Conservation (phyloP, 768 basidiomycete genomes). For the Tubosaeta sp. region DNA sequence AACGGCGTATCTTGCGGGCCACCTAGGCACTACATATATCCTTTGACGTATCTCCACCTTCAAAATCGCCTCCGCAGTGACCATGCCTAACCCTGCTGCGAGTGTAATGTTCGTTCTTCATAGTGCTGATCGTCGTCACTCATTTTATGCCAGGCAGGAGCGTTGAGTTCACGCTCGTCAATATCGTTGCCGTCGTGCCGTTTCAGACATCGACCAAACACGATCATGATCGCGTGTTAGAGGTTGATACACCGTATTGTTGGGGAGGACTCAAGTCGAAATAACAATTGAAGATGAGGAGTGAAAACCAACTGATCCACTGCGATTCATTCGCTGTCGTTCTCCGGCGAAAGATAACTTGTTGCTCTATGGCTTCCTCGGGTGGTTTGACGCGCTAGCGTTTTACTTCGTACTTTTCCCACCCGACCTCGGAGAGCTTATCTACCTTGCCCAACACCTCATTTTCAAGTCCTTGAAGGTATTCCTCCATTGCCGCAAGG, state of each 20-base stretch:
- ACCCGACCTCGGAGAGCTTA: constrained; percentile 73
- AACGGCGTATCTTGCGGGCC: constrained; percentile 14
- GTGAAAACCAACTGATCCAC: too few relatives aligned
- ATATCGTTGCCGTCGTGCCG: constrained; percentile 19
- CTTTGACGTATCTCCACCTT: constrained; percentile 22
- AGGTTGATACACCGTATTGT: too few relatives aligned
- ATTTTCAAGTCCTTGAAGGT: constrained; percentile 61
- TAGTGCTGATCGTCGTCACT: constrained; percentile 13
- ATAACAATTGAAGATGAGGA: too few relatives aligned
- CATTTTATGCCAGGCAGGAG: constrained; percentile 22
- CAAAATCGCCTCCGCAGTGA: constrained; percentile 22
- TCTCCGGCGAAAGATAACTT: not conserved
- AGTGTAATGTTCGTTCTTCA: constrained; percentile 23
- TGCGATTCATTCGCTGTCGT: not conserved
- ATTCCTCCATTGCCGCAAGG: constrained; percentile 63
- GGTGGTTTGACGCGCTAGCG: constrained; percentile 9
- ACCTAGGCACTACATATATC: constrained; percentile 25
- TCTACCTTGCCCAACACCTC: constrained; percentile 81
- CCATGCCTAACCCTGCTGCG: constrained; percentile 23
- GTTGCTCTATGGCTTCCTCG: not conserved
- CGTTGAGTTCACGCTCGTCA: constrained; percentile 21
- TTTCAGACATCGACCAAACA: too few relatives aligned
- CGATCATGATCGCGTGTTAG: too few relatives aligned
- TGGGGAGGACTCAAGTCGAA: too few relatives aligned
- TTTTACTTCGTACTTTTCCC: constrained; percentile 72